phyloP scores from a whole-genome alignment of 2,329 filamentous ascomycete genomes.

The Epichloe hybrida region DNA sequence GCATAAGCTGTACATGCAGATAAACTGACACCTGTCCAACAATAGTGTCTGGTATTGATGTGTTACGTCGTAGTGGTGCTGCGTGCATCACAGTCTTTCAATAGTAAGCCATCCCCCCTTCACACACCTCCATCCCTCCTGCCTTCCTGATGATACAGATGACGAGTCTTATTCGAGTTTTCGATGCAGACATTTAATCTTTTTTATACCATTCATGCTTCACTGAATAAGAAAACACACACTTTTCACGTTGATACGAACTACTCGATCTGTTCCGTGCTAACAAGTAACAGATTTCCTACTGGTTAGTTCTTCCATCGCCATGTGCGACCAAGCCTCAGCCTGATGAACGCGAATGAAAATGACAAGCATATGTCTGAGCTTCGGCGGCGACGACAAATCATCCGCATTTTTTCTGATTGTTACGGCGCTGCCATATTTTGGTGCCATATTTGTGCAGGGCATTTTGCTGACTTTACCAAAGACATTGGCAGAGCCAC shows the following conservation, averaged over 20 bases:
- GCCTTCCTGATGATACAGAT: conserved; percentile 29
- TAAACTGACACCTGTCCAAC: neutral
- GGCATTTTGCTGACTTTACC: neutral
- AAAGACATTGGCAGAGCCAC: neutral
- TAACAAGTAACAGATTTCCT: conserved; percentile 9
- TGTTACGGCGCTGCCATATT: conserved; percentile 6
- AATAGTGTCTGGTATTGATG: neutral
- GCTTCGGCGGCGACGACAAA: conserved; percentile 39
- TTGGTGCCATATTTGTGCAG: conserved; percentile 3
- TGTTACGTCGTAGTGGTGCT: neutral
- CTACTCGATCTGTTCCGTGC: conserved; percentile 5
- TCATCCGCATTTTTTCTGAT: conserved; percentile 17
- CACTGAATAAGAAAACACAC: conserved; percentile 22
- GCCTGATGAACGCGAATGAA: conserved; percentile 73
- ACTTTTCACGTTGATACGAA: neutral
- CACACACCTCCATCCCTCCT: neutral
- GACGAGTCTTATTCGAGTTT: conserved; percentile 68
- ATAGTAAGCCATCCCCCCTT: neutral
- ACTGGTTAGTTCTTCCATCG: conserved; percentile 11
- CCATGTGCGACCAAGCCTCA: conserved; percentile 9
- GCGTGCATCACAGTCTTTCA: neutral
- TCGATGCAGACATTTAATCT: conserved; percentile 54
- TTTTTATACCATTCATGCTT: conserved; percentile 63
- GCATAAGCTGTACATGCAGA: neutral
- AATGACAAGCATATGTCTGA: conserved; percentile 99